Base-by-base conservation (phyloP, 345 rosid genomes). In the Heritiera fomes region DNA sequence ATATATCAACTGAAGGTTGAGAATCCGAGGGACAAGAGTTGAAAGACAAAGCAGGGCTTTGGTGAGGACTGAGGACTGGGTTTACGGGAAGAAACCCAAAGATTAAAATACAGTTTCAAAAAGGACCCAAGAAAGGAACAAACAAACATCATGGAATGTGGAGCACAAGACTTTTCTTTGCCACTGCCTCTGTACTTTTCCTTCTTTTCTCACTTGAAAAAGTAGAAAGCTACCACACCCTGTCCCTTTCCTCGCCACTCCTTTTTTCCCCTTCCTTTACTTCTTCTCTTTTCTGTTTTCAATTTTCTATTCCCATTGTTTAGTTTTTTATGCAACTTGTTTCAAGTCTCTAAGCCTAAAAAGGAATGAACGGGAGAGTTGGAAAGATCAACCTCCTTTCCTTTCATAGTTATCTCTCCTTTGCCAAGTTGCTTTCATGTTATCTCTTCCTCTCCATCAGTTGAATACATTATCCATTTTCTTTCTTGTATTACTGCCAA, bases 171-270 rank as follows among this genome's bases (percentile, higher is more conserved):
- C 58, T 38, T 53, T 49, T n/a, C 46, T 59, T 56, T 49, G 45
- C 65, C 74, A 12, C 74, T 49, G 10, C 40, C 28, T 34, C 5
- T 62, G 80, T 83, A 66, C 77, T 82, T 79, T 58, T 7, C 50
- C 63, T 60, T 49, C 45, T 61, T 63, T 11, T 68, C 45, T 59
- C 62, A 14, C 76, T 63, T 68, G 47, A 71, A 83, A 83, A 87
- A 85, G 84, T 77, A 71, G 88, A 90, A 85, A 87, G 87, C 84
- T 81, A 85, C 89, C 11, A 72, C 87, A 75, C 90, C 78, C 86
- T 86, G 89, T 87, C 85, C 71, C 87, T 86, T 82, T 87, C 87
- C 75, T 78, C 32, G 87, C 89, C 90, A 83, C 88, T 86, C 86
- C 20, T 83, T 88, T 82, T 77, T 73, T 80, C 63, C n/a, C n/a